Conservation (phyloP, 2,329 filamentous ascomycete genomes). For the Chaetomium sp. region DNA sequence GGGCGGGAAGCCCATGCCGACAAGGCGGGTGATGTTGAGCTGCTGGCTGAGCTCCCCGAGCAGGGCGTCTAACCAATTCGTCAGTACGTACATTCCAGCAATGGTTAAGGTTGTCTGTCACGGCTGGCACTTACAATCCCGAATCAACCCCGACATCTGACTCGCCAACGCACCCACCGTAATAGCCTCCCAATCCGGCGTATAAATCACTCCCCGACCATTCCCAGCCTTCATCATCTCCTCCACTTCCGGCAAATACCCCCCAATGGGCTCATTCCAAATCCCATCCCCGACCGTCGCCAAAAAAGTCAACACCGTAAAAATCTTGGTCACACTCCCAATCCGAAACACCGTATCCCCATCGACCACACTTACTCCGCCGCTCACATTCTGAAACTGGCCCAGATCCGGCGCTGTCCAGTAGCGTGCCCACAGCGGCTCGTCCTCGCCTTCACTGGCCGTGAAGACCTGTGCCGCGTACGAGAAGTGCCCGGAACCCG, state of each 20-base stretch:
- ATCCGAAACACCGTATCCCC: slow-evolving; percentile 34
- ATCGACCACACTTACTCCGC: slow-evolving; percentile 30
- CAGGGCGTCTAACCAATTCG: slow-evolving; percentile 21
- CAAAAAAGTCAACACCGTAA: slow-evolving; percentile 32
- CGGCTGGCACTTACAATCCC: slow-evolving; percentile 25
- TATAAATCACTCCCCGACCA: slow-evolving; percentile 3
- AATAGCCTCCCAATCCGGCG: slow-evolving; percentile 20
- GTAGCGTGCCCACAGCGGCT: slow-evolving; percentile 24
- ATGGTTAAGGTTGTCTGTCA: background rate
- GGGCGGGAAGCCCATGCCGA: slow-evolving; percentile 27
- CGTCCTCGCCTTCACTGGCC: slow-evolving; percentile 17
- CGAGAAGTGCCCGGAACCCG: slow-evolving; percentile 26
- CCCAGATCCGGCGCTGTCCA: slow-evolving; percentile 28
- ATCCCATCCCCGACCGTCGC: slow-evolving; percentile 29
- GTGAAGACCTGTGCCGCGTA: slow-evolving; percentile 31
- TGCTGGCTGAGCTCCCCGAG: slow-evolving; percentile 24
- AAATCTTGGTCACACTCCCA: slow-evolving; percentile 34
- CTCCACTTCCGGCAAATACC: slow-evolving; percentile 34
- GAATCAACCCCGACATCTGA: slow-evolving; percentile 29
- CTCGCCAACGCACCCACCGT: slow-evolving; percentile 19
- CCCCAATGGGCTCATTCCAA: slow-evolving; percentile 34
- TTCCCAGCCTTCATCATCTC: slow-evolving; percentile 16
- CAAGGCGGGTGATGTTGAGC: slow-evolving; percentile 14
- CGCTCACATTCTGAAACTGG: slow-evolving; percentile 21
- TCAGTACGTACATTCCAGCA: background rate